Base-by-base conservation (phyloP, 2,329 filamentous ascomycete genomes). In the Claviceps cyperi region DNA sequence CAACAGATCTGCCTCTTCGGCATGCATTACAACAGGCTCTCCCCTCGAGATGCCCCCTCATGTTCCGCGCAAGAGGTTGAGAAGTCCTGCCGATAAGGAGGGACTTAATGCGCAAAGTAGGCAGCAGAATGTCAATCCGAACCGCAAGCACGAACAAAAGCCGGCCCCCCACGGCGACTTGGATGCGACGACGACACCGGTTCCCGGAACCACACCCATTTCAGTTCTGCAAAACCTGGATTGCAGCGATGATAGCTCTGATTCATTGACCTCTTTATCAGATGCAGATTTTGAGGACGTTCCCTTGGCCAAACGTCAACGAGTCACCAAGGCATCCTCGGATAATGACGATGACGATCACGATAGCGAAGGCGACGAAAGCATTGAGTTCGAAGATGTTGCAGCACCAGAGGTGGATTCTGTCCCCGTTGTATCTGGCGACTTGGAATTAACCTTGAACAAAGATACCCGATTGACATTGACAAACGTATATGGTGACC, bases 391-490 rank as follows among this genome's bases (percentile, higher is more conserved):
- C 36, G 78, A 81, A 38, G 77, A 81, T 47, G 73, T 84, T 4
- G 76, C 78, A 52, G 82, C 81, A 40, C 80, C 82, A 54, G 76
- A 78, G 55, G 76, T 80, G 11, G 59, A 66, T 62, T 54, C 65
- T 66, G 69, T 74, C 5, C 69, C 73, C 47, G 65, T 67, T 2
- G 71, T 78, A 1, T 72, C 78, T 1, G 82, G 81, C 11, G 83
- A 89, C 59, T 70, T 94, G 36, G 83, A 91, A 56, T 69, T 94
- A 58, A 91, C 84, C 0, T 68, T 94, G 32, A 72, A 71, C 37
- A 73, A 72, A 56, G 77, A 79, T 51, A 71, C 74, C 8, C 68
- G 75, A 21, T 74, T 83, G n/a, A 77, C 78, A 0, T 63, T 84
- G 28, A 74, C 74, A 9, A 81, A 82, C 55, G 70, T 77, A 0